These are phyloP conservation scores for Solanum appendiculatum DNA, from an alignment of 257 asterid species.

Conservation along the genomic window DNA sequence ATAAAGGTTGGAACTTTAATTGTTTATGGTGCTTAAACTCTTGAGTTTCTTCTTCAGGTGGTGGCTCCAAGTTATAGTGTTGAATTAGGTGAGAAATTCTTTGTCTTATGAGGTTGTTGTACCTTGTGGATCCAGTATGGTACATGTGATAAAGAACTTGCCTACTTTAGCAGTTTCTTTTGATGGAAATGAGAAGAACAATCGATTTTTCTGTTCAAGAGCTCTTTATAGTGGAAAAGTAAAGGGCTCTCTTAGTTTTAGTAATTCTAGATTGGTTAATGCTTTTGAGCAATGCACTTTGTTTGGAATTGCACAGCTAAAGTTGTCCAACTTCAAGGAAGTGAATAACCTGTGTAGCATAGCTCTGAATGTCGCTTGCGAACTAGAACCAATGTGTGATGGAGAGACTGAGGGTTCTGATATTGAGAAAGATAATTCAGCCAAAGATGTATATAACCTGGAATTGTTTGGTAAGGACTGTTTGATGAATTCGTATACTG, in stretches of 20 bases:
- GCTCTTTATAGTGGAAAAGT: not conserved
- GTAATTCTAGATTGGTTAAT: not conserved
- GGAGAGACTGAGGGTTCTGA: not conserved
- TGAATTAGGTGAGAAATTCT: not conserved
- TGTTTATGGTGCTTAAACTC: not conserved
- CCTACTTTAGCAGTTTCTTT: not conserved
- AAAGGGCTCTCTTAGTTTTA: not conserved
- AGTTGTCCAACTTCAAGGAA: not conserved
- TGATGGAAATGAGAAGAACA: not conserved
- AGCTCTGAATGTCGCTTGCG: not conserved
- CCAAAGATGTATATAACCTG: not conserved
- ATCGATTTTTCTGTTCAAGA: not conserved
- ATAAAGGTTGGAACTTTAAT: not conserved
- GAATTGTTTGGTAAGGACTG: not conserved
- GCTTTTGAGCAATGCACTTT: not conserved
- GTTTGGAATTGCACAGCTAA: not conserved
- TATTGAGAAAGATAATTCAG: not conserved
- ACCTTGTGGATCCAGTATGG: not conserved
- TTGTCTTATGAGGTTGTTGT: not conserved
- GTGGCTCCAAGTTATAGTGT: not conserved
- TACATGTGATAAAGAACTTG: not conserved
- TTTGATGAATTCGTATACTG: not conserved
- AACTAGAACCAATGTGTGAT: not conserved
- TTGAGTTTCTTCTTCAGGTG: not conserved
- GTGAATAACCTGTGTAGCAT: not conserved